Evolutionary conservation across 768 basidiomycete species (phyloP).

Genomic region (Lactarius akahatsu): DNA sequence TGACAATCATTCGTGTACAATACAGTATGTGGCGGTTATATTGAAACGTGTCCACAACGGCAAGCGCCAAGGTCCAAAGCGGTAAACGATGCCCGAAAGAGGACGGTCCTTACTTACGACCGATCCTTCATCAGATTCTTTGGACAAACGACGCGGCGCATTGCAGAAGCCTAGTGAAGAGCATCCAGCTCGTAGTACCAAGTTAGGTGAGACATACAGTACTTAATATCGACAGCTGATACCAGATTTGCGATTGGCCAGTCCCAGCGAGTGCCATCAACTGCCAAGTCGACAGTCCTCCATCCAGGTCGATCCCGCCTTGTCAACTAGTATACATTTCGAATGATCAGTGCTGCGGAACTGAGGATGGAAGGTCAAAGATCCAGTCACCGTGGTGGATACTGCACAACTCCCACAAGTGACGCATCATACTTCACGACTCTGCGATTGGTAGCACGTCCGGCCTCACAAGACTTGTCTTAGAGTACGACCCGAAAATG

Average conservation of each 20-base stretch:
- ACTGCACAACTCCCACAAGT: neutral
- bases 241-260: no score
- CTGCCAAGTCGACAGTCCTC: neutral
- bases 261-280: no score
- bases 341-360: neutral
- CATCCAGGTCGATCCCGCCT: no score
- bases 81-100: neutral
- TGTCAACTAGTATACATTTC: neutral
- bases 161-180: neutral
- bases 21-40: neutral
- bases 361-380: neutral
- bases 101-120: neutral
- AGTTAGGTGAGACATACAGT: neutral
- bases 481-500: neutral
- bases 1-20: neutral
- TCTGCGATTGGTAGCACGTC: neutral
- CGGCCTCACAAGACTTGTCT: neutral
- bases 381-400: neutral
- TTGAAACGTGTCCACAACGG: neutral
- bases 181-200: no score
- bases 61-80: no score
- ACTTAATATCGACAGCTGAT: neutral
- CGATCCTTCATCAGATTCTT: neutral
- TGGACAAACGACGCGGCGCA: neutral
- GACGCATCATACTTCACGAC: no score